Percentiles rank a stretch among this genome's conserved stretches.
Evolutionary conservation across 2,329 filamentous ascomycete species (phyloP).

Genomic region (Lachnellula cervina): DNA sequence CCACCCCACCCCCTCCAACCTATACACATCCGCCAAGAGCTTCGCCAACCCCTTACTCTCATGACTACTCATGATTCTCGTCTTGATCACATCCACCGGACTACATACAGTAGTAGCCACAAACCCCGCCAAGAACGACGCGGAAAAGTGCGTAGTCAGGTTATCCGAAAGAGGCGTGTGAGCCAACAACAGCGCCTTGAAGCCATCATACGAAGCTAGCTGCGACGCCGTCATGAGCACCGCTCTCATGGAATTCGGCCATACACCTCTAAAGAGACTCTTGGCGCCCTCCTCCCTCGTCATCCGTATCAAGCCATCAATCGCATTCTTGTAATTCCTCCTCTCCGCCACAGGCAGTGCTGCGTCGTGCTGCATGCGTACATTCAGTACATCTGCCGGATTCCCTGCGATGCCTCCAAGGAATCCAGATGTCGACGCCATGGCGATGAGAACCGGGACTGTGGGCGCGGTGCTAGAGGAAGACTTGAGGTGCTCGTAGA

Average conservation of each 20-base stretch:
- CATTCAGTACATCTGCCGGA: conserved; percentile 92
- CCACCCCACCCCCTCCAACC: conserved; percentile 69
- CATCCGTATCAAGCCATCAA: conserved; percentile 85
- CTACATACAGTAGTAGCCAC: conserved; percentile 81
- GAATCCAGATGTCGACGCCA: conserved; percentile 80
- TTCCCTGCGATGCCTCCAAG: conserved; percentile 87
- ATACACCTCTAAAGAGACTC: conserved; percentile 78
- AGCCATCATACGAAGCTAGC: conserved; percentile 77
- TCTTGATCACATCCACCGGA: conserved; percentile 87
- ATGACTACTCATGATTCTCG: conserved; percentile 71
- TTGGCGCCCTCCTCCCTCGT: conserved; percentile 72
- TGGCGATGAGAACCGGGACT: conserved; percentile 71
- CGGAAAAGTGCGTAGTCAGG: conserved; percentile 72
- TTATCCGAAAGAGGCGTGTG: conserved; percentile 63
- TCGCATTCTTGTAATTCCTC: conserved; percentile 82
- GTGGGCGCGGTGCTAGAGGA: conserved; percentile 53
- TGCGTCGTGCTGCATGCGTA: conserved; percentile 94
- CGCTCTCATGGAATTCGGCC: conserved; percentile 75
- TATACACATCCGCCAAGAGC: conserved; percentile 63
- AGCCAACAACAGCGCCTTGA: conserved; percentile 65
- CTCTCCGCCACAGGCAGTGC: conserved; percentile 68
- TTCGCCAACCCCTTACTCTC: conserved; percentile 50
- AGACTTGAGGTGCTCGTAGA: conserved; percentile 90
- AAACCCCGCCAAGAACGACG: conserved; percentile 73
- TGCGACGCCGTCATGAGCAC: conserved; percentile 86